Base-by-base conservation (phyloP, 345 rosid species). In the Populus simonii region DNA sequence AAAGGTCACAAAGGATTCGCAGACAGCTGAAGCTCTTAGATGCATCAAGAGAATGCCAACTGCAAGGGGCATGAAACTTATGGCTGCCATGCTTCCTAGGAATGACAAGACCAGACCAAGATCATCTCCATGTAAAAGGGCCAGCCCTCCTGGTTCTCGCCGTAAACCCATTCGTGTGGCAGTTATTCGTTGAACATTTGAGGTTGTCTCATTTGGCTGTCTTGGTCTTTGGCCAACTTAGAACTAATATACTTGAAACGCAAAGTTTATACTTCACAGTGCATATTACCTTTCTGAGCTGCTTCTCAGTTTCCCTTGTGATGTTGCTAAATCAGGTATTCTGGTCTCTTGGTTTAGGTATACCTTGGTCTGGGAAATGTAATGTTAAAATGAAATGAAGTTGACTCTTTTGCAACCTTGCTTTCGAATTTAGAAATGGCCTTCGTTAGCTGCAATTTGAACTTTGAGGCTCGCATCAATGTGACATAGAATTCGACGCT, bases 81-180 rank as follows among this genome's bases (percentile, higher is more conserved):
- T 76, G 81, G 79, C 86, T 43, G 86, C 87, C 25, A 35, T 89
- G 81, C 36, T 41, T 66, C 80, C 53, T 25, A 72, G 25, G 70
- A 73, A 39, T n/a, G 79, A 78, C 74, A 80, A 81, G 76, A 88
- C 77, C 77, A 80, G 74, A 73, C 6, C 33, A 59, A 72, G 80
- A 69, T 80, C 83, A 12, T 84, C 88, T 23, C 84, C 84, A 4
- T 80, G 83, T 74, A 86, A 85, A 78, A 82, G 79, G 76, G 72
- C 68, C 33, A 84, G 84, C 69, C 81, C 85, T 69, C 80, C 85
- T 8, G 51, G 77, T 74, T 76, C 78, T 71, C 81, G 84, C 36
- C 43, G 74, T 23, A 85, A 80, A 45, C 49, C 57, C n/a, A 59
- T 43, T 43, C 47, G 75, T 13, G 22, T 66, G 38, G 74, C 51